These are phyloP conservation scores for Phytophthora sojae DNA, from an alignment of 352 stramenopile genomes.

Conservation along the genomic window DNA sequence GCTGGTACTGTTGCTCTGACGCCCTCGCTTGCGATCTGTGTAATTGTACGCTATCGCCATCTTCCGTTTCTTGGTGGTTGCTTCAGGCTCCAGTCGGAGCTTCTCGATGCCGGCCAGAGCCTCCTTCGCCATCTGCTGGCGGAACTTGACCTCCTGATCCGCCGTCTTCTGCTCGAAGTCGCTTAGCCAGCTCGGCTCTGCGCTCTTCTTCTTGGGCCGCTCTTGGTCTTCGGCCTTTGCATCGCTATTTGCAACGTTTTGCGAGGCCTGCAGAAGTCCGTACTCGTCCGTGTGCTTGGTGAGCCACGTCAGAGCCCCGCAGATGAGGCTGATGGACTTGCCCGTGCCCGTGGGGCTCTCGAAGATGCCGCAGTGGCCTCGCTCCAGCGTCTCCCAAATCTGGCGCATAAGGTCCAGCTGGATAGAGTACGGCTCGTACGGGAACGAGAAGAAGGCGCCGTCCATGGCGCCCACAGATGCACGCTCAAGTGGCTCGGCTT, in stretches of 20 bases:
- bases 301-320: conserved; percentile 88
- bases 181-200: conserved; percentile 68
- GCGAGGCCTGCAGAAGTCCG: conserved; percentile 50
- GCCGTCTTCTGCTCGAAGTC: conserved; percentile 63
- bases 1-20: conserved; percentile 1
- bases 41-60: conserved; percentile 68
- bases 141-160: conserved; percentile 50
- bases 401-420: conserved; percentile 91
- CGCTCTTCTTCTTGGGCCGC: conserved; percentile 22
- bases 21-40: conserved; percentile 62
- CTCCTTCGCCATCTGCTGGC: conserved; percentile 50
- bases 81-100: conserved; percentile 59
- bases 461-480: conserved; percentile 34
- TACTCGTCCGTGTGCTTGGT: conserved; percentile 75
- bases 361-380: conserved; percentile 89
- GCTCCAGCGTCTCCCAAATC: conserved; percentile 85
- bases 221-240: conserved; percentile 4
- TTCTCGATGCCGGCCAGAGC: conserved; percentile 66
- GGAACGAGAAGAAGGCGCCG: conserved; percentile 86
- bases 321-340: conserved; percentile 94
- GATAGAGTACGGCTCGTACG: conserved; percentile 91
- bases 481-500: neutral
- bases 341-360: conserved; percentile 93
- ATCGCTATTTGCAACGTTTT: conserved; percentile 5
- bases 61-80: conserved; percentile 72